A percentile compares a stretch with the other conserved stretches of the same genome.
phyloP scores from a whole-genome alignment of 2,329 filamentous ascomycete species.

The Cyanodermella asteris region DNA sequence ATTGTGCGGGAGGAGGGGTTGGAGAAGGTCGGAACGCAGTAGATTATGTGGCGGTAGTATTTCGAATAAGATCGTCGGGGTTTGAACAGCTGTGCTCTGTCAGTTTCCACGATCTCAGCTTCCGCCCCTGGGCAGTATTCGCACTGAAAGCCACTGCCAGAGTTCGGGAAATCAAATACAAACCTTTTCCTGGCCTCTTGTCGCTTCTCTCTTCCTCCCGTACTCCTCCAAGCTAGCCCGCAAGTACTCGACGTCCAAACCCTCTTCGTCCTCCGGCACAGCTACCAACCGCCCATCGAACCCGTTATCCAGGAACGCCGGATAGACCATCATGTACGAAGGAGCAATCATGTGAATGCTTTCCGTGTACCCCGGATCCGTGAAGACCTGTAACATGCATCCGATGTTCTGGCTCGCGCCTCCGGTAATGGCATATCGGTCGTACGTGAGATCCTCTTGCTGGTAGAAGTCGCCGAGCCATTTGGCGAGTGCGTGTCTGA shows the following conservation, averaged over 20 bases:
- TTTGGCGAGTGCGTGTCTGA: constrained; percentile 43
- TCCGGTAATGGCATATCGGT: constrained; percentile 59
- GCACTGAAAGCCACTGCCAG: no score
- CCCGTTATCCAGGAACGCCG: constrained; percentile 66
- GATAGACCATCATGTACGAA: constrained; percentile 63
- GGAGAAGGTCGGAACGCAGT: constrained; percentile 68
- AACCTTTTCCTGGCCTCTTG: no score
- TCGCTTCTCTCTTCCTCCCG: constrained; percentile 11
- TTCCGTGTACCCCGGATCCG: constrained; percentile 53
- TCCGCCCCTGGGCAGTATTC: no score
- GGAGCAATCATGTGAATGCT: constrained; percentile 65
- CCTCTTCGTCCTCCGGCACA: constrained; percentile 56
- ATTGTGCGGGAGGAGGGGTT: constrained; percentile 78
- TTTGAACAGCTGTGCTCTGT: no score
- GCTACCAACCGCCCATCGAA: constrained; percentile 45
- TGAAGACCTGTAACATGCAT: constrained; percentile 55
- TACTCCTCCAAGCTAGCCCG: constrained; percentile 27
- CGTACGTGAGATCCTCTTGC: constrained; percentile 9
- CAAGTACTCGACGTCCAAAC: constrained; percentile 52
- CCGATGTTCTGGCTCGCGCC: constrained; percentile 70
- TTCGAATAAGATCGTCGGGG: constrained; percentile 40
- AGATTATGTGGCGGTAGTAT: constrained; percentile 71
- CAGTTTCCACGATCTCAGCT: no score
- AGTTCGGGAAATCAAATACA: no score
- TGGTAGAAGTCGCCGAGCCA: constrained; percentile 49